Base-by-base conservation (phyloP, 192 early-diverging fungal species). In the Coemansia sp. region DNA sequence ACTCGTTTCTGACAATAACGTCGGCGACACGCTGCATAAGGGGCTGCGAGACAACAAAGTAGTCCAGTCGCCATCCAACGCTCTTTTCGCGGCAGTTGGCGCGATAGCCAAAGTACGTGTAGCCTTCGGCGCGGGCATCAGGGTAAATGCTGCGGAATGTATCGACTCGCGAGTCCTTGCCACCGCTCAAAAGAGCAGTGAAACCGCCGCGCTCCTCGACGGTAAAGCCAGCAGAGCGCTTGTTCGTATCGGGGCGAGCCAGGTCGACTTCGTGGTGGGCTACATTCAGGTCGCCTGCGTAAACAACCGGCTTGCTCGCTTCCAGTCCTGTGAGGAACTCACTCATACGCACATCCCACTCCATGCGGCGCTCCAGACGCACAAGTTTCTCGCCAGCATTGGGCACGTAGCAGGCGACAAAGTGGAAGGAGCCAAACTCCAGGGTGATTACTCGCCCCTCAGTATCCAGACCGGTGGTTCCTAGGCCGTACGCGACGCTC, bases 61-160 rank as follows among this genome's bases (percentile, higher is more conserved):
- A 95, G 74, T 95, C 94, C 67, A 95, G 75, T 35, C 92, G 83
- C 94, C 94, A 96, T 13, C 93, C 92, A 59, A 93, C 68, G 6
- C 70, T 56, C 62, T 94, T 94, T 15, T 78, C 69, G 16, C 91
- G 82, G 49, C 87, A 88, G 38, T 87, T 78, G 62, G 89, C 93
- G 44, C 93, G 82, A 60, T 91, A 95, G 2, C 87, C 87, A 67
- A 85, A 95, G 67, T 92, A 96, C 29, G 91, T 90, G 75, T 92
- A 95, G 16, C 73, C 75, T 30, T 80, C 70, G 2, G 87, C 88
- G 12, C 68, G 65, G n/a, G 80, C 83, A 1, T 86, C 78, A 0
- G 92, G 93, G 68, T 93, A 79, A 11, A 90, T 76, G 40, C 91
- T 80, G 16, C 94, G 84, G 74, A 84, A 96, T 15, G 85, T 85